These are phyloP conservation scores for Sarocladium kiliense DNA, from an alignment of 2,329 filamentous ascomycete species.

Conservation along the genomic window DNA sequence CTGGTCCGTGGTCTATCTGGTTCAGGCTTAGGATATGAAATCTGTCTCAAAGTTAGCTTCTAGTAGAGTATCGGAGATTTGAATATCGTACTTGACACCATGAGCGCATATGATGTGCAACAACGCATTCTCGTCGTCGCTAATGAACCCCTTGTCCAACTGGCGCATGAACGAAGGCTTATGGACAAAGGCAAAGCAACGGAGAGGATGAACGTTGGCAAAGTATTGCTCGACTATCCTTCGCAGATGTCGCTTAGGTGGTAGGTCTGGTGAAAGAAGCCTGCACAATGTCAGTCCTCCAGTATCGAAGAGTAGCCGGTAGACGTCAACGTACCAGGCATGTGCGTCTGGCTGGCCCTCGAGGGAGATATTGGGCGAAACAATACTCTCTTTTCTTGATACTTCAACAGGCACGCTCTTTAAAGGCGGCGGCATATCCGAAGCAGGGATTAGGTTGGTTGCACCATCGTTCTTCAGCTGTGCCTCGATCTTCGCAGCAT, in stretches of 20 bases:
- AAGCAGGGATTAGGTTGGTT: neutral
- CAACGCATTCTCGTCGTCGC: constrained; percentile 15
- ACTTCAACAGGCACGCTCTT: neutral
- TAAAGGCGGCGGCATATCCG: neutral
- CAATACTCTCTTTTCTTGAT: neutral
- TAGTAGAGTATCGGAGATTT: too few relatives aligned
- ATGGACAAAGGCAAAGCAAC: constrained; percentile 20
- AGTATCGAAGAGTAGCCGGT: neutral
- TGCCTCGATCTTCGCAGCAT: neutral
- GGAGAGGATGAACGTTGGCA: constrained; percentile 19
- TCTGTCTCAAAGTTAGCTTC: constrained; percentile 15
- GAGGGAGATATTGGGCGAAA: neutral
- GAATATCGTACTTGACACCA: constrained; percentile 16
- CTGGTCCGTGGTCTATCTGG: constrained; percentile 24
- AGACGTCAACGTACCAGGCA: neutral
- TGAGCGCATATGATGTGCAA: constrained; percentile 18
- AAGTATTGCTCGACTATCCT: constrained; percentile 17
- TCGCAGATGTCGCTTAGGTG: constrained; percentile 11
- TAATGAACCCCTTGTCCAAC: constrained; percentile 14
- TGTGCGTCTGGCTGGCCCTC: neutral
- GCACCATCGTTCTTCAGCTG: neutral
- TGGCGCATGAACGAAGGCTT: constrained; percentile 18
- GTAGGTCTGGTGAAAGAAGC: constrained; percentile 11
- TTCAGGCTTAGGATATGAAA: constrained; percentile 27
- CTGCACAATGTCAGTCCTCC: neutral